These are phyloP conservation scores for Pichia insulana DNA, from an alignment of 805 yeast genomes.

Conservation along the genomic window DNA sequence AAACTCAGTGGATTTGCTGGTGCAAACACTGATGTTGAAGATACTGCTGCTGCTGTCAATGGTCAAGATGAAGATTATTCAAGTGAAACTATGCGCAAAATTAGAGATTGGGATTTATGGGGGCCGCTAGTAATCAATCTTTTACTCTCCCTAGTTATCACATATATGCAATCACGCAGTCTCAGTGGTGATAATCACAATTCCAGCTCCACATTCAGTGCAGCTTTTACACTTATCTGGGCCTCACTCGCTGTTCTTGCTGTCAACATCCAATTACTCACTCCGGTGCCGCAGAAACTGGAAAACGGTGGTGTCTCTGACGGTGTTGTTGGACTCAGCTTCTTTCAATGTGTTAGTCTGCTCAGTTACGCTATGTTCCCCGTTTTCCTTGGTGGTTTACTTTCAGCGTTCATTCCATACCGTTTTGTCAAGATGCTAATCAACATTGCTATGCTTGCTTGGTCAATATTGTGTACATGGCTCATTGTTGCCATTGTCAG, in stretches of 20 bases:
- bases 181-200: constrained; percentile 15
- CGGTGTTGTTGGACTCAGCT: constrained; percentile 35
- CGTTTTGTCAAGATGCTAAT: constrained; percentile 34
- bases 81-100: constrained; percentile 26
- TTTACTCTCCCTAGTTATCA: constrained; percentile 39
- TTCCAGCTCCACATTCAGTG: constrained; percentile 45
- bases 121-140: constrained; percentile 49
- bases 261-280: constrained; percentile 44
- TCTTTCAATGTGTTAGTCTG: constrained; percentile 48
- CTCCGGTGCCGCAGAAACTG: constrained; percentile 33
- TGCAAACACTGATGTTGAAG: constrained; percentile 16
- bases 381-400: constrained; percentile 38
- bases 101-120: constrained; percentile 56
- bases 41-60: constrained; percentile 12
- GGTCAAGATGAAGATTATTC: constrained; percentile 24
- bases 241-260: constrained; percentile 39
- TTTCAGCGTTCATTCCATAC: constrained; percentile 37
- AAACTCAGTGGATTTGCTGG: constrained; percentile 20
- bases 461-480: constrained; percentile 47
- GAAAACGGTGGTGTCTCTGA: constrained; percentile 21
- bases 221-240: constrained; percentile 47
- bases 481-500: constrained; percentile 40
- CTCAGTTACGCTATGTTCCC: constrained; percentile 51
- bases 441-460: constrained; percentile 33
- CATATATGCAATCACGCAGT: constrained; percentile 32